phyloP scores from a whole-genome alignment of 257 asterid species.

The Solanum pinnatisectum region DNA sequence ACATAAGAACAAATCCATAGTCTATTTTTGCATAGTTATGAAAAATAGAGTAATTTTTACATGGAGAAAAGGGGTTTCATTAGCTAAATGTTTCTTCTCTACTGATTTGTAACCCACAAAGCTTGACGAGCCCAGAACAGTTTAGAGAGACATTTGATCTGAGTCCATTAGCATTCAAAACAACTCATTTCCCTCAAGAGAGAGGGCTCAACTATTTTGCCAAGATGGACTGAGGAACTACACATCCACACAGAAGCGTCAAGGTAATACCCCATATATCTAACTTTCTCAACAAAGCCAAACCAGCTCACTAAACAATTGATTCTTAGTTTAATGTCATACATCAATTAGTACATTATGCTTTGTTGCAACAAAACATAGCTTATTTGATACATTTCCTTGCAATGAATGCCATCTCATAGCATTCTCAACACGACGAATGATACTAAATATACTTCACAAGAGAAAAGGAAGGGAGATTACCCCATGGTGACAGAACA shows the following conservation, averaged over 20 bases:
- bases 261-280: not conserved
- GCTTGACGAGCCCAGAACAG: conserved; percentile 22
- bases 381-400: not conserved
- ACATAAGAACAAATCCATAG: not conserved
- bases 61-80: not conserved
- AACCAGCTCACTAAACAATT: not conserved
- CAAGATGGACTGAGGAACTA: conserved; percentile 46
- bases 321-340: not conserved
- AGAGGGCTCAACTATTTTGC: conserved; percentile 36
- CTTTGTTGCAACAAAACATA: not conserved
- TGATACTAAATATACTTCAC: not conserved
- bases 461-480: not conserved
- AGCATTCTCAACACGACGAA: not conserved
- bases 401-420: not conserved
- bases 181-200: conserved; percentile 24
- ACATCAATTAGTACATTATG: not conserved
- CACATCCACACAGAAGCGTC: not conserved
- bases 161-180: conserved; percentile 64
- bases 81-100: conserved; percentile 27
- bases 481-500: not conserved
- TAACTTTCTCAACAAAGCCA: not conserved
- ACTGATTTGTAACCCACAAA: conserved; percentile 44
- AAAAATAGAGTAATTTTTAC: not conserved
- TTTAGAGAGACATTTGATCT: conserved; percentile 31
- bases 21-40: not conserved